Conservation (phyloP, 1,139 yeast genomes). For the Yamadazyma dushanensis region DNA sequence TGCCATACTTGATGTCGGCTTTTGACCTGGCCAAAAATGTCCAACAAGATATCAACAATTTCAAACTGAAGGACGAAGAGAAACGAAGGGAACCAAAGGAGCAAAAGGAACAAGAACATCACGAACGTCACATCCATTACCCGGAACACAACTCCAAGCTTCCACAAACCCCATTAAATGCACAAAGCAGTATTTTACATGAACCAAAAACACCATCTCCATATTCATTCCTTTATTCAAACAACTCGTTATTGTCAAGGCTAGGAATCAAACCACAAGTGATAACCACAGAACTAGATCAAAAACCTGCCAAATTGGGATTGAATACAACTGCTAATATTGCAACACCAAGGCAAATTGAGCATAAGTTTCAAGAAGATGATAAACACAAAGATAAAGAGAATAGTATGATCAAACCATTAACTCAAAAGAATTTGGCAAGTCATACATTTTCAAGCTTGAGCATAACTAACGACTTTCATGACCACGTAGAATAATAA, state of each 20-base stretch:
- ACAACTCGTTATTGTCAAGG: slow-evolving; percentile 37
- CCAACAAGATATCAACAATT: slow-evolving; percentile 49
- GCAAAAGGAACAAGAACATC: slow-evolving; percentile 1
- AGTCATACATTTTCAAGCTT: slow-evolving; percentile 27
- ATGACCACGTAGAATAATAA: slow-evolving; percentile 30
- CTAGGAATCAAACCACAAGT: slow-evolving; percentile 48
- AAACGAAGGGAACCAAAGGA: slow-evolving; percentile 4
- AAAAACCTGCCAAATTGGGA: slow-evolving; percentile 11
- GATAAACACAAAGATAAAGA: slow-evolving; percentile 14
- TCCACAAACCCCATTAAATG: slow-evolving; percentile 35
- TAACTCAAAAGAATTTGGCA: slow-evolving; percentile 36
- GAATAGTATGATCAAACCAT: slow-evolving; percentile 17
- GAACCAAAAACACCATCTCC: slow-evolving; percentile 26
- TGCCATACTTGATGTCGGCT: slow-evolving; percentile 59
- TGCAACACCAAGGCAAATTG: slow-evolving; percentile 2
- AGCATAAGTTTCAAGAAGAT: neutral
- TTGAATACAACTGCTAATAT: slow-evolving; percentile 15
- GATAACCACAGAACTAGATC: slow-evolving; percentile 23
- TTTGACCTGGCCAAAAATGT: slow-evolving; percentile 53
- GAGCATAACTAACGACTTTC: slow-evolving; percentile 17
- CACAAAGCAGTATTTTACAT: slow-evolving; percentile 33
- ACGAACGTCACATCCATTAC: slow-evolving; percentile 13
- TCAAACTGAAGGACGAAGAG: slow-evolving; percentile 24
- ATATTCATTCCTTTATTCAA: slow-evolving; percentile 34
- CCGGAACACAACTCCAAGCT: slow-evolving; percentile 27